phyloP scores from a whole-genome alignment of 495 filamentous ascomycete genomes.

The Baudoinia panamericana region DNA sequence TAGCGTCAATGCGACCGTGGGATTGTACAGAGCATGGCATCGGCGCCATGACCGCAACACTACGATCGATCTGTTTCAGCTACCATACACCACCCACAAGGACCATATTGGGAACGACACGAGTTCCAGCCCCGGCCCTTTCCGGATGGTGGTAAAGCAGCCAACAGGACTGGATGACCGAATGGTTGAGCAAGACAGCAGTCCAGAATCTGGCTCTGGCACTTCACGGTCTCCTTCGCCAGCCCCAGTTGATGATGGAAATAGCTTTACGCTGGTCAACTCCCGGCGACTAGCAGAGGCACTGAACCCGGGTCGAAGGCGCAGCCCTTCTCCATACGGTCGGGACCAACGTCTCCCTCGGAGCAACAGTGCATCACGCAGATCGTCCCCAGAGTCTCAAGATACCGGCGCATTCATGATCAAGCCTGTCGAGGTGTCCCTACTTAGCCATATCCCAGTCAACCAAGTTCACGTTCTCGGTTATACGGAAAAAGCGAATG shows the following conservation, averaged over 20 bases:
- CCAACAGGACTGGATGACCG: constrained; percentile 7
- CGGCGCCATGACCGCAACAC: constrained; percentile 7
- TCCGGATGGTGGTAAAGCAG: constrained; percentile 11
- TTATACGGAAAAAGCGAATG: constrained; percentile 5
- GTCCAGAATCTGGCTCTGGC: constrained; percentile 6
- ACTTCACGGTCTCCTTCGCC: constrained; percentile 3
- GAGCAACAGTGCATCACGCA: background rate
- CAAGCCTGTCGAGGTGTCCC: constrained; percentile 6
- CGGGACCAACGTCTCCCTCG: no score
- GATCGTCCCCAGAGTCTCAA: background rate
- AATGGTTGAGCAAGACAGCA: constrained; percentile 1
- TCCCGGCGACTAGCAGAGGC: background rate
- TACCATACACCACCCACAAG: background rate
- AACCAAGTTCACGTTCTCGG: constrained; percentile 11
- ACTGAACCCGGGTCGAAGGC: background rate
- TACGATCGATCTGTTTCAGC: constrained; percentile 5
- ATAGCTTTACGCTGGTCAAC: background rate
- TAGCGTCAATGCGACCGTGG: no score
- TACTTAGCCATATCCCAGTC: background rate
- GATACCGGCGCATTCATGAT: constrained; percentile 5
- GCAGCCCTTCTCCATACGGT: background rate
- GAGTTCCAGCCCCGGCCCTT: no score
- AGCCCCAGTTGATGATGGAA: background rate
- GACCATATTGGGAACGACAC: no score
- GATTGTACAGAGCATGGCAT: no score